phyloP scores from a whole-genome alignment of 768 basidiomycete species.

The Boletus patriciae region DNA sequence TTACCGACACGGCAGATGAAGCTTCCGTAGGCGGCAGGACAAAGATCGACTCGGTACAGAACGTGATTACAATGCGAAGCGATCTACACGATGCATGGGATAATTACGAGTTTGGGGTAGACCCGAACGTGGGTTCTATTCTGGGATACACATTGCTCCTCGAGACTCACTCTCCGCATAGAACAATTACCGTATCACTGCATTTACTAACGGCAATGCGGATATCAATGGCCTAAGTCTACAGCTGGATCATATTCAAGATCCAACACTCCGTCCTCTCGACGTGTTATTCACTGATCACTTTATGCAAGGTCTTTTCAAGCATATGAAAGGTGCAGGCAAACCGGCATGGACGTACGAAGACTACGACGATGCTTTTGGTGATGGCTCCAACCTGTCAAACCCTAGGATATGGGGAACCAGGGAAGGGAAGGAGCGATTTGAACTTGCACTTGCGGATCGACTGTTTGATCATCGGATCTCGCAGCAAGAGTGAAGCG shows the following conservation, averaged over 20 bases:
- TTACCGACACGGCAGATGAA: no score
- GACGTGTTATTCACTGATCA: background rate
- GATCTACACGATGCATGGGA: background rate
- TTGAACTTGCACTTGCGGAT: background rate
- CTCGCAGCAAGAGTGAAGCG: no score
- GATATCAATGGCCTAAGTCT: background rate
- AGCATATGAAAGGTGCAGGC: background rate
- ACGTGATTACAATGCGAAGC: background rate
- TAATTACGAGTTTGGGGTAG: background rate
- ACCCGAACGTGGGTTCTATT: background rate
- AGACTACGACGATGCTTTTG: background rate
- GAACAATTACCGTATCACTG: background rate
- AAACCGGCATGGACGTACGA: background rate
- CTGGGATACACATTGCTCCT: background rate
- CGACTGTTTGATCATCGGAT: background rate
- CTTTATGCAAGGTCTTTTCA: background rate
- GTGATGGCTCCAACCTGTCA: background rate
- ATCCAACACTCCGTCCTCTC: background rate
- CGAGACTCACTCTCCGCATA: background rate
- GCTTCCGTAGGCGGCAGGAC: background rate
- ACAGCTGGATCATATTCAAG: background rate
- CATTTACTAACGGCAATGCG: background rate
- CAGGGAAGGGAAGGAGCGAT: background rate
- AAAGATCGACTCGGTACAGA: background rate
- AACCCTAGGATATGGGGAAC: background rate